These are phyloP conservation scores for Seminavis robusta DNA, from an alignment of 108 stramenopile genomes.

Conservation along the genomic window DNA sequence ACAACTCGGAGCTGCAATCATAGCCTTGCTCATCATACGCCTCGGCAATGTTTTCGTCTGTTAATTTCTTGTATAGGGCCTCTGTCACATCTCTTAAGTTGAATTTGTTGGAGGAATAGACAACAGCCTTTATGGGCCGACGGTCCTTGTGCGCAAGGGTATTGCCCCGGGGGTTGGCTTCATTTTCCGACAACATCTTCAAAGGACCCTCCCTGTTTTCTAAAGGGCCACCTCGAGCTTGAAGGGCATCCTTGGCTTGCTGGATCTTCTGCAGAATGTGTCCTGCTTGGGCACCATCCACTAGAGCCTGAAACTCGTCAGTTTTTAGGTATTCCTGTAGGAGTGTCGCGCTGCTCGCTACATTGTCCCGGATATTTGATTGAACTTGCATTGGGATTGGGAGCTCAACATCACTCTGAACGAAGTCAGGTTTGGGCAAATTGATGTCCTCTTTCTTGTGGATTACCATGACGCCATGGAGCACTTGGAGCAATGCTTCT, in stretches of 20 bases:
- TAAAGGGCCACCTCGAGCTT: slow-evolving; percentile 21
- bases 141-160: too few relatives aligned
- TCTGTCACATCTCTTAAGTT: slow-evolving; percentile 42
- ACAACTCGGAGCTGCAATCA: slow-evolving; percentile 38
- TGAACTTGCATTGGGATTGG: slow-evolving; percentile 24
- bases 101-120: slow-evolving; percentile 35
- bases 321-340: slow-evolving; percentile 18
- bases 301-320: slow-evolving; percentile 34
- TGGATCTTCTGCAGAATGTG: slow-evolving; percentile 24
- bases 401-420: slow-evolving; percentile 37
- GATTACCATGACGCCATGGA: slow-evolving; percentile 52
- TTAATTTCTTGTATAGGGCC: slow-evolving; percentile 25
- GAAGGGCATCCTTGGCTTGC: slow-evolving; percentile 11
- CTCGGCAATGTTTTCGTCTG: slow-evolving; percentile 42
- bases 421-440: slow-evolving; percentile 50
- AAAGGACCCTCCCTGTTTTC: background rate
- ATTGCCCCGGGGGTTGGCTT: background rate
- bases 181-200: background rate
- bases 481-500: slow-evolving; percentile 23
- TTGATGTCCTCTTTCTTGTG: slow-evolving; percentile 53
- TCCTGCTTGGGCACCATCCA: slow-evolving; percentile 36
- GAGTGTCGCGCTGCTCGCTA: too few relatives aligned
- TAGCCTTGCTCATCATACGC: slow-evolving; percentile 27
- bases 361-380: slow-evolving; percentile 17
- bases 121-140: slow-evolving; percentile 54